A percentile compares a stretch with the other conserved stretches of the same genome.
These are phyloP conservation scores for Backusella morwellensis DNA, from an alignment of 192 early-diverging fungal genomes.

Conservation along the genomic window DNA sequence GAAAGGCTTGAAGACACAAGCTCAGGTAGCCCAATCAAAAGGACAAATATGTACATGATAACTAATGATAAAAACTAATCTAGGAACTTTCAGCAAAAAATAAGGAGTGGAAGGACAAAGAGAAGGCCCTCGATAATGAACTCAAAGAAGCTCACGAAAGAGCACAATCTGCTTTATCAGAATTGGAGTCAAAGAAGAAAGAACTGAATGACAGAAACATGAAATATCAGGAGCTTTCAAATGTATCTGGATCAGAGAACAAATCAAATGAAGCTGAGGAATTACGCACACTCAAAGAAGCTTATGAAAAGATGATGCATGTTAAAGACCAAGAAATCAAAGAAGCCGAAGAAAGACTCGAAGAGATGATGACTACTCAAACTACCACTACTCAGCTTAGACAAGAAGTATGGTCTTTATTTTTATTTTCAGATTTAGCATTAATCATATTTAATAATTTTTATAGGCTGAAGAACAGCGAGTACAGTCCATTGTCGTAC, in stretches of 20 bases:
- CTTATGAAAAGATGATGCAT: slow-evolving; percentile 9
- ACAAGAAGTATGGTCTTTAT: background rate
- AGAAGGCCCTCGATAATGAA: background rate
- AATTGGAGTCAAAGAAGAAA: background rate
- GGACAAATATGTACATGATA: background rate
- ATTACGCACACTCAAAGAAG: background rate
- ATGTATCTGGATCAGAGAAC: background rate
- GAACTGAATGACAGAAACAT: background rate
- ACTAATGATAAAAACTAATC: background rate
- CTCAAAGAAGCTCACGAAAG: background rate
- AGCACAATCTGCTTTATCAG: background rate
- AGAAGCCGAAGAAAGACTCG: slow-evolving; percentile 12
- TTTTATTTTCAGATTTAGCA: background rate
- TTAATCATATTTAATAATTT: background rate
- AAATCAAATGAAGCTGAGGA: slow-evolving; percentile 11
- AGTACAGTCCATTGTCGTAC: slow-evolving; percentile 14
- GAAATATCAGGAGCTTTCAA: background rate
- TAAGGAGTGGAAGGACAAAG: background rate
- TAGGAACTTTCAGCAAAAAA: background rate
- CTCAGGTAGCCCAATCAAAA: background rate
- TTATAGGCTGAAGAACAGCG: slow-evolving; percentile 9
- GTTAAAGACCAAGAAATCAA: slow-evolving; percentile 14
- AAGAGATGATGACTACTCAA: slow-evolving; percentile 8
- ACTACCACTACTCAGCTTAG: background rate
- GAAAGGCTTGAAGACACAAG: background rate